These are phyloP conservation scores for Diaporthe sp. DNA, from an alignment of 2,329 filamentous ascomycete genomes.

Conservation along the genomic window DNA sequence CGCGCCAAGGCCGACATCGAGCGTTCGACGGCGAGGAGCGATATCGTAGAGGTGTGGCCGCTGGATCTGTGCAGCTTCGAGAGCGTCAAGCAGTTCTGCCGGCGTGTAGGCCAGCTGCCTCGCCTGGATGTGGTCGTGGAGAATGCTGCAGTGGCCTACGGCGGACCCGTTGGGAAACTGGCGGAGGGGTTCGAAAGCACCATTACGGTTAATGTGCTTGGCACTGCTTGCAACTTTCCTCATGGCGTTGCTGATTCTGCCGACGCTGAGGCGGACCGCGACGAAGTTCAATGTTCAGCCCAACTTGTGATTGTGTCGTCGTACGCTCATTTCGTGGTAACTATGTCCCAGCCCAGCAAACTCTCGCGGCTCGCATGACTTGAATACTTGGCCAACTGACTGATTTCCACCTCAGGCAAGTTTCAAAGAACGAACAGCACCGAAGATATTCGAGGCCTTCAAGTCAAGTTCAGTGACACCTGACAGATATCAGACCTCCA, in stretches of 20 bases:
- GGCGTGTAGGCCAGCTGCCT: conserved; percentile 44
- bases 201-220: conserved; percentile 58
- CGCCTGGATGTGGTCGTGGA: conserved; percentile 55
- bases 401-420: conserved; percentile 39
- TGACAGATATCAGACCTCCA: conserved; percentile 49
- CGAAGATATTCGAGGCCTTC: conserved; percentile 47
- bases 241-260: conserved; percentile 55
- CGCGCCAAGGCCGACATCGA: conserved; percentile 51
- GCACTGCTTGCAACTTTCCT: conserved; percentile 59
- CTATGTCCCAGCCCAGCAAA: conserved; percentile 11
- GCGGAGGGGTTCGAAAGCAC: conserved; percentile 54
- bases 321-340: conserved; percentile 47
- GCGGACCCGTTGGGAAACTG: conserved; percentile 28
- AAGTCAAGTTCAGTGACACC: conserved; percentile 40
- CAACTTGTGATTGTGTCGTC: conserved; percentile 53
- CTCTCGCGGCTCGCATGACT: background rate
- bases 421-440: conserved; percentile 47
- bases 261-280: conserved; percentile 51
- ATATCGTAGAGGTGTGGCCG: conserved; percentile 58
- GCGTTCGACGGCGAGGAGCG: conserved; percentile 38
- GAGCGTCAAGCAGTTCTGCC: conserved; percentile 55
- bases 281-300: conserved; percentile 46
- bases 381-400: too few species aligned
- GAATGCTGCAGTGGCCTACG: conserved; percentile 50
- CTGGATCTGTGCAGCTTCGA: conserved; percentile 60